Conservation (phyloP, 331 rosid genomes). For the Phaseolus coccineus region DNA sequence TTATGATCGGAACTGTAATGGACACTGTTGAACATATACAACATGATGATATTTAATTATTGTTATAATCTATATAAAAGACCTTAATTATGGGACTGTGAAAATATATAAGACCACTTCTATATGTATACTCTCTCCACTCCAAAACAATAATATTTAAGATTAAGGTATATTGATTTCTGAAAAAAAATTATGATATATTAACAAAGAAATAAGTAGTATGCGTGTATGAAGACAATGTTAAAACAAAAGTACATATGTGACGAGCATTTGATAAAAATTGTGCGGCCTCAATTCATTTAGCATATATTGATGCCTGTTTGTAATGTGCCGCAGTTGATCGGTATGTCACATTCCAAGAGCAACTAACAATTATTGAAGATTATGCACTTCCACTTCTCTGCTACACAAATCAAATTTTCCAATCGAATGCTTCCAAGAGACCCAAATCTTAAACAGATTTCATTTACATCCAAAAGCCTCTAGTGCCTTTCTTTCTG, state of each 20-base stretch:
- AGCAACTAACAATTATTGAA: constrained; percentile 17
- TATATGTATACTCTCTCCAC: too few species aligned
- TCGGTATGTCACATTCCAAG: constrained; percentile 14
- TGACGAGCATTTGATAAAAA: neutral
- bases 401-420: constrained; percentile 5
- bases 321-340: neutral
- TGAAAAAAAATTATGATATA: too few species aligned
- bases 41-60: too few species aligned
- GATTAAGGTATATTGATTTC: too few species aligned
- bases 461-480: constrained; percentile 2
- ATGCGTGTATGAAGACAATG: too few species aligned
- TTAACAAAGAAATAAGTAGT: too few species aligned
- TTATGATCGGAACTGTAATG: too few species aligned
- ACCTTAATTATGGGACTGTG: too few species aligned
- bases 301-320: neutral
- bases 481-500: neutral
- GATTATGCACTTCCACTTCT: constrained; percentile 31
- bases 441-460: neutral
- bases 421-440: constrained; percentile 26
- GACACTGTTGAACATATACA: too few species aligned
- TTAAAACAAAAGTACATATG: neutral
- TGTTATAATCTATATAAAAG: too few species aligned
- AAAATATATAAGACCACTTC: too few species aligned
- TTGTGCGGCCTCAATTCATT: neutral
- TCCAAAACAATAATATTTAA: too few species aligned